Base-by-base conservation (phyloP, 2,329 filamentous ascomycete genomes). In the Colletotrichum cereale region DNA sequence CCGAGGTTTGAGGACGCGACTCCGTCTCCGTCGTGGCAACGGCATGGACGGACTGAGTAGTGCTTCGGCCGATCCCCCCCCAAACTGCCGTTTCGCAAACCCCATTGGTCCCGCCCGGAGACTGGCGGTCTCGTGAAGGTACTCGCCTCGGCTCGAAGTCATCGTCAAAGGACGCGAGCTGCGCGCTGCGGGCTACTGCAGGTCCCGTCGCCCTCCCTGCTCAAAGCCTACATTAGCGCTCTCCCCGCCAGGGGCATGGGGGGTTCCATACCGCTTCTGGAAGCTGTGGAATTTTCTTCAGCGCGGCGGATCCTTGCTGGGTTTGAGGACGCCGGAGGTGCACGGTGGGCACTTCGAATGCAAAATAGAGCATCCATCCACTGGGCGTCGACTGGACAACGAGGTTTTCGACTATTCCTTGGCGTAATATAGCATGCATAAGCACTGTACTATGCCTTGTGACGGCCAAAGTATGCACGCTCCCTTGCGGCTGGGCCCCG, bases 371-470 rank as follows among this genome's bases (percentile, higher is more conserved):
- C 64, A 57, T 55, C 53, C 64, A 57, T 55, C 53, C 66, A 72
- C 58, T 34, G 36, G 21, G 31, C 21, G 62, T 72, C 58, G 38
- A 69, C 65, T 68, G 53, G 69, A 69, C 69, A 72, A 72, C 65
- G 12, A 10, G 26, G 31, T 24, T 18, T 14, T 31, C 36, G 26
- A 18, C n/a, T 21, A 21, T 36, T 14, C 57, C n/a, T n/a, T 29
- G 24, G 26, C 47, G 47, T 44, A 47, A 47, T 47, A 12, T 10
- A 10, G 44, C 10, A 53, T 63, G 52, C 64, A 71, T 47, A 71
- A 47, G 57, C 21, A n/a, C 12, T 21, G 57, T 16, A n/a, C 12
- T 21, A 21, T 52, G 12, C 24, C 24, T 24, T 48, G n/a, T 40
- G 21, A n/a, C 24, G n/a, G 47, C 24, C 26, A 31, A 42, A 12